Percentiles rank a stretch among this genome's conserved stretches.
Conservation (phyloP, 306 rosid genomes). For the Vigna trinervia region DNA sequence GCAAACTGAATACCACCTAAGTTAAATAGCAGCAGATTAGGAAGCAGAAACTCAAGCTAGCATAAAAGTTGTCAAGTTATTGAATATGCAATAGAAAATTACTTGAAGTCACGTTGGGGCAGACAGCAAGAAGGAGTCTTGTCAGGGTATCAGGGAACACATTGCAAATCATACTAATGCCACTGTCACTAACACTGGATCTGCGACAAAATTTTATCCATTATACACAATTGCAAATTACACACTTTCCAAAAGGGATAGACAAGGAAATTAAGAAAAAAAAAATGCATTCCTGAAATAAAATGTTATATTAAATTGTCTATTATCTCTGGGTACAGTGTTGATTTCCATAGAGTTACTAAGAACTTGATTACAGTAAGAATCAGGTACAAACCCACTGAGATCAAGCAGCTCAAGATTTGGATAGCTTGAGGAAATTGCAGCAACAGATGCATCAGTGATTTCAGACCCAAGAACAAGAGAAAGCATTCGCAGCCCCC, state of each 20-base stretch:
- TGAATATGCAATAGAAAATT: slow-evolving; percentile 44
- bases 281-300: slow-evolving; percentile 2
- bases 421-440: slow-evolving; percentile 86
- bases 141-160: slow-evolving; percentile 80
- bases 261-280: not conserved
- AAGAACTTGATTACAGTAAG: slow-evolving; percentile 12
- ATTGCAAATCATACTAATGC: slow-evolving; percentile 93
- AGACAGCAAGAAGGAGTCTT: slow-evolving; percentile 93
- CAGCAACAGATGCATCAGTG: slow-evolving; percentile 98
- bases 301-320: not conserved
- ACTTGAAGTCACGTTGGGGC: slow-evolving; percentile 97
- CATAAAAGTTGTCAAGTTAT: slow-evolving; percentile 24
- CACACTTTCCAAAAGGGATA: slow-evolving; percentile 11
- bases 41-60: slow-evolving; percentile 29
- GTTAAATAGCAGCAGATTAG: slow-evolving; percentile 40
- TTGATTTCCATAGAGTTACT: slow-evolving; percentile 19
- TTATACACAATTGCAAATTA: slow-evolving; percentile 5
- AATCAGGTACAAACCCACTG: slow-evolving; percentile 75
- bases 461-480: slow-evolving; percentile 97
- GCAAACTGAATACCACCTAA: slow-evolving; percentile 97
- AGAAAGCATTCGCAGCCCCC: slow-evolving; percentile 90
- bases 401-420: slow-evolving; percentile 87
- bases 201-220: slow-evolving; percentile 54
- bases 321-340: not conserved
- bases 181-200: slow-evolving; percentile 93